A percentile compares a stretch with the other conserved stretches of the same genome.
Evolutionary conservation across 2,329 filamentous ascomycete genomes (phyloP).

Genomic region (Eurotiales sp.): DNA sequence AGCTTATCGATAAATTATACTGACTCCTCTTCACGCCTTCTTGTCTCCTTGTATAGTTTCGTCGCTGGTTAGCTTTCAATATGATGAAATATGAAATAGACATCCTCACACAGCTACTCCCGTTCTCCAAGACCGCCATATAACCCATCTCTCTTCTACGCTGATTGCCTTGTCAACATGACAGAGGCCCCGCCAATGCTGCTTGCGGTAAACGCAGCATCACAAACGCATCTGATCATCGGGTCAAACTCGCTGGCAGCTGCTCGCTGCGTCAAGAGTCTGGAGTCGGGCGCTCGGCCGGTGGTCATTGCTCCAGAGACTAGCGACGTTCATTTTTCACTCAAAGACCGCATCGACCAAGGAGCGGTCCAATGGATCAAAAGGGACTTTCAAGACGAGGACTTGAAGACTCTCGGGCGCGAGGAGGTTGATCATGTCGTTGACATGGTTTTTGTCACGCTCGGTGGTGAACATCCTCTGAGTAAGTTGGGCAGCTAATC

Average conservation of each 20-base stretch:
- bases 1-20: background rate
- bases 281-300: conserved; percentile 77
- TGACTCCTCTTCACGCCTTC: too few relatives aligned
- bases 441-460: conserved; percentile 87
- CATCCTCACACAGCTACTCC: too few relatives aligned
- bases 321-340: conserved; percentile 56
- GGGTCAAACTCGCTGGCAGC: conserved; percentile 86
- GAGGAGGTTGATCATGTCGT: conserved; percentile 73
- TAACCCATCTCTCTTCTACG: too few relatives aligned
- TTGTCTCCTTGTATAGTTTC: too few relatives aligned
- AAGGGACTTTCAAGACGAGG: conserved; percentile 61
- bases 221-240: conserved; percentile 71
- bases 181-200: conserved; percentile 29
- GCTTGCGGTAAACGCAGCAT: conserved; percentile 37
- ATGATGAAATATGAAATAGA: too few relatives aligned
- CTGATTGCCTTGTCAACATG: conserved; percentile 17
- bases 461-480: conserved; percentile 47
- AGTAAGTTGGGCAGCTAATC: conserved; percentile 39
- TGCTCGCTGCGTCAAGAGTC: conserved; percentile 71
- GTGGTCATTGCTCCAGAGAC: conserved; percentile 70
- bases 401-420: conserved; percentile 74
- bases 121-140: too few relatives aligned
- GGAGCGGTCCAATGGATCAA: conserved; percentile 41
- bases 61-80: too few relatives aligned
- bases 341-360: conserved; percentile 44